Evolutionary conservation across 805 yeast genomes (phyloP).

Genomic region (Diddensiella caesifluorescens): DNA sequence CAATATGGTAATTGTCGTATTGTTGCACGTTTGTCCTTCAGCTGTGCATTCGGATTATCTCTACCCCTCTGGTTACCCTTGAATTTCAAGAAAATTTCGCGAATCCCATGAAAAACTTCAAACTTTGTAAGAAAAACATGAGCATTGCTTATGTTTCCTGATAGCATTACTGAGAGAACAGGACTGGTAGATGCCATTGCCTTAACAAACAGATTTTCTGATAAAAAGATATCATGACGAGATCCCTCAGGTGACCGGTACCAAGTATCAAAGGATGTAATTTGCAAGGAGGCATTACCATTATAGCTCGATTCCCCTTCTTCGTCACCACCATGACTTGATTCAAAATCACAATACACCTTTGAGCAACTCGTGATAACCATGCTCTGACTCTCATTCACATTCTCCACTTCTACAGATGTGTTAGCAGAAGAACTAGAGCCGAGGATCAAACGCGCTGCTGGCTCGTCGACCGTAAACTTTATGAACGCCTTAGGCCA

Average conservation of each 20-base stretch:
- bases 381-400: conserved; percentile 25
- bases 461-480: conserved; percentile 32
- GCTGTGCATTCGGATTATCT: background rate
- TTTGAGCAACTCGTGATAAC: conserved; percentile 32
- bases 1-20: conserved; percentile 25
- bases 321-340: conserved; percentile 25
- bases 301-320: conserved; percentile 21
- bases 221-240: conserved; percentile 26
- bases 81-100: conserved; percentile 20
- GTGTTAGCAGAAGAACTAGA: too few species aligned
- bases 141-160: conserved; percentile 24
- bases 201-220: conserved; percentile 23
- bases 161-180: conserved; percentile 23
- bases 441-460: conserved; percentile 28
- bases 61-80: conserved; percentile 3
- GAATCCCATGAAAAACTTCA: conserved; percentile 32
- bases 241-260: conserved; percentile 28
- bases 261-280: conserved; percentile 26
- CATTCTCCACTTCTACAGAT: too few species aligned
- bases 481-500: conserved; percentile 28
- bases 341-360: conserved; percentile 28
- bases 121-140: conserved; percentile 27
- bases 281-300: conserved; percentile 22
- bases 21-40: conserved; percentile 4
- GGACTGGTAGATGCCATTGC: conserved; percentile 29